Percentiles rank a stretch among this genome's conserved stretches.
Conservation (phyloP, 768 basidiomycete species). For the Boletellus sp. region DNA sequence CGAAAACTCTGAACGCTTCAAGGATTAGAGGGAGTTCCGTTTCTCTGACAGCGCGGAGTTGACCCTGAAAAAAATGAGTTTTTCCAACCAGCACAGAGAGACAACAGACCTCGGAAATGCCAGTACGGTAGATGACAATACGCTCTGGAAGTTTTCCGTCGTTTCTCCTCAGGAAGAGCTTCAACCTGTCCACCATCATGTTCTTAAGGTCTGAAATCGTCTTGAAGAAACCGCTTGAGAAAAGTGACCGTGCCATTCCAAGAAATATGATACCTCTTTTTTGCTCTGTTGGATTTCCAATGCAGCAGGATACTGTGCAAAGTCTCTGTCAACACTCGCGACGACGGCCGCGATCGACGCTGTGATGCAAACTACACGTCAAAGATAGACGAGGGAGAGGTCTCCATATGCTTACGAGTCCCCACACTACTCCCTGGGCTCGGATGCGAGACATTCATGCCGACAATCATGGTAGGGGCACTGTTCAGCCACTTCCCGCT, state of each 20-base stretch:
- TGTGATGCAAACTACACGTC: neutral
- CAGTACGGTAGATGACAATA: constrained; percentile 53
- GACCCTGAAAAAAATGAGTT: neutral
- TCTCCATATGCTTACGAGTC: constrained; percentile 25
- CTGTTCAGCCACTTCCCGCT: constrained; percentile 33
- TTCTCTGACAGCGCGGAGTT: constrained; percentile 3
- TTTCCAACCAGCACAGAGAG: neutral
- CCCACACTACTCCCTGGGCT: constrained; percentile 55
- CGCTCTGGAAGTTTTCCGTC: constrained; percentile 36
- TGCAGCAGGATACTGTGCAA: constrained; percentile 43
- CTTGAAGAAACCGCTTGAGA: constrained; percentile 3
- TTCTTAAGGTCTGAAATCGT: constrained; percentile 40
- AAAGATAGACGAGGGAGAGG: neutral
- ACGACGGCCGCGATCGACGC: constrained; percentile 48
- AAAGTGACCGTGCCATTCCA: neutral
- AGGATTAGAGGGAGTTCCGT: constrained; percentile 39
- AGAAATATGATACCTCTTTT: constrained; percentile 49
- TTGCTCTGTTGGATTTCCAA: constrained; percentile 44
- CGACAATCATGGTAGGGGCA: constrained; percentile 45
- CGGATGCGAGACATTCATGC: constrained; percentile 67
- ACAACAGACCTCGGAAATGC: constrained; percentile 60
- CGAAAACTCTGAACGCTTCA: constrained; percentile 36
- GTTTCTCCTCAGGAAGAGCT: constrained; percentile 30
- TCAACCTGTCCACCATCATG: constrained; percentile 44
- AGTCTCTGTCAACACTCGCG: constrained; percentile 39